A percentile compares a stretch with the other conserved stretches of the same genome.
These are phyloP conservation scores for Antitrichia curtipendula DNA, from an alignment of 225 moss, liverwort and hornwort genomes.

Conservation along the genomic window DNA sequence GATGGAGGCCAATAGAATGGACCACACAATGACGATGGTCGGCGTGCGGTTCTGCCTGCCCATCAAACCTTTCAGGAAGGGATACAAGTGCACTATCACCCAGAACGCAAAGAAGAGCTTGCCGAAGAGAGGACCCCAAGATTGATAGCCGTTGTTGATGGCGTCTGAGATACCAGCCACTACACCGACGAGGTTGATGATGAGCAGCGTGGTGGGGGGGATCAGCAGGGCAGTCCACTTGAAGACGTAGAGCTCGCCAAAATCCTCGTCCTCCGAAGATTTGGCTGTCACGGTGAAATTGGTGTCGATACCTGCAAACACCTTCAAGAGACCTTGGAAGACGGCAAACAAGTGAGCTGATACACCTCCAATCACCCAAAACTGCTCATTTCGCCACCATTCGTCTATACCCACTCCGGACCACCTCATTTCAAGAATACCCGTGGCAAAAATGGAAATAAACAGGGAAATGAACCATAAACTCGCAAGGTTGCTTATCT, in stretches of 20 bases:
- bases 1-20: conserved; percentile 70
- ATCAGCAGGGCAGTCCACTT: conserved; percentile 72
- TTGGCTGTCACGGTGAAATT: conserved; percentile 74
- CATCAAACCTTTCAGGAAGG: conserved; percentile 78
- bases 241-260: conserved; percentile 65
- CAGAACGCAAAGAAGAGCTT: conserved; percentile 88
- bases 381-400: conserved; percentile 89
- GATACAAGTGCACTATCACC: conserved; percentile 88
- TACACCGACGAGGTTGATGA: conserved; percentile 67
- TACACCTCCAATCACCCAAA: conserved; percentile 45
- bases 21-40: conserved; percentile 75
- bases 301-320: conserved; percentile 61
- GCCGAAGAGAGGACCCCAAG: conserved; percentile 78
- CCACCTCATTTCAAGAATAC: conserved; percentile 78
- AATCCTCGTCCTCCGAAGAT: conserved; percentile 47
- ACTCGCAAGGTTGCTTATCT: conserved; percentile 78
- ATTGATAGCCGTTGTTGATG: conserved; percentile 64
- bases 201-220: conserved; percentile 59
- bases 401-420: conserved; percentile 66
- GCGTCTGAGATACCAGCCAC: conserved; percentile 69
- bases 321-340: conserved; percentile 74
- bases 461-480: conserved; percentile 75
- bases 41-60: conserved; percentile 59
- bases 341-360: conserved; percentile 67
- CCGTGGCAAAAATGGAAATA: conserved; percentile 71